These are phyloP conservation scores for Hypoxylon sp. DNA, from an alignment of 2,329 filamentous ascomycete genomes.

Conservation along the genomic window DNA sequence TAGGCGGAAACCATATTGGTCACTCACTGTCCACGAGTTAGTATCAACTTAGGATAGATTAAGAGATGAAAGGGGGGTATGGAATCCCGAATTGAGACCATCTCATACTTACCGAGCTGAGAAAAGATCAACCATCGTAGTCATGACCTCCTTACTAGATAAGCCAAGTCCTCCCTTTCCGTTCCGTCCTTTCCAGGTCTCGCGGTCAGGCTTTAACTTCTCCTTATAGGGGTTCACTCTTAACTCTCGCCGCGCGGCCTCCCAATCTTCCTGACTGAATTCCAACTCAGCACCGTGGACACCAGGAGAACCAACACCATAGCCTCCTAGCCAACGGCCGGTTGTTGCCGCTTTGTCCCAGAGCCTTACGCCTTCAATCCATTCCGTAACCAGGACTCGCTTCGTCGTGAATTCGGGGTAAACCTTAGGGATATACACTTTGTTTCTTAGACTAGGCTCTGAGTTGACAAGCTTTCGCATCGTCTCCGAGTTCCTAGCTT, in stretches of 20 bases:
- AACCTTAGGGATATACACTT: conserved; percentile 90
- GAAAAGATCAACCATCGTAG: conserved; percentile 95
- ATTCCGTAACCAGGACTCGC: conserved; percentile 93
- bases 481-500: conserved; percentile 87
- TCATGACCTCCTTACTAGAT: conserved; percentile 89
- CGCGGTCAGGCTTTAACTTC: conserved; percentile 83
- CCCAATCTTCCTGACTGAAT: conserved; percentile 62
- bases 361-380: conserved; percentile 94
- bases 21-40: conserved; percentile 31
- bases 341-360: conserved; percentile 92
- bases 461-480: conserved; percentile 83
- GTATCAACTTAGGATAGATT: conserved; percentile 4
- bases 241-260: conserved; percentile 61
- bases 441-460: conserved; percentile 81
- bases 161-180: conserved; percentile 87
- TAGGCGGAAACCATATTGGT: neutral
- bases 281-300: conserved; percentile 76
- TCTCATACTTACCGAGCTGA: conserved; percentile 63
- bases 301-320: conserved; percentile 82
- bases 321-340: conserved; percentile 82
- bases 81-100: neutral
- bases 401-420: conserved; percentile 86
- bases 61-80: no score
- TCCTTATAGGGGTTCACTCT: conserved; percentile 68
- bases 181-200: conserved; percentile 80